A percentile compares a stretch with the other conserved stretches of the same genome.
These are phyloP conservation scores for Solanum corneliomulleri DNA, from an alignment of 257 asterid genomes.

Conservation along the genomic window DNA sequence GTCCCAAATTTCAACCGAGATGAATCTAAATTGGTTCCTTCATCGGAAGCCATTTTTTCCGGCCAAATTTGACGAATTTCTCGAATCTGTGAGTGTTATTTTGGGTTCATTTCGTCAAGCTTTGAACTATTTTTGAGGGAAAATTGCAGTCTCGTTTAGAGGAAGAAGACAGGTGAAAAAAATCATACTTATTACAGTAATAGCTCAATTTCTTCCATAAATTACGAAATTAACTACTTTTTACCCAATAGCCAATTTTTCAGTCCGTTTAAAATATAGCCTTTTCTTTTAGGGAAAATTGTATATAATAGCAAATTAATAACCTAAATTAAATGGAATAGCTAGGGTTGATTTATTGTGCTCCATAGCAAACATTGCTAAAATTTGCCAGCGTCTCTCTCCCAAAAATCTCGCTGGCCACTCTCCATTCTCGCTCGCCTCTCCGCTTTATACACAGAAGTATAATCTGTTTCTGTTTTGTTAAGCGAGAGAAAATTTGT, in stretches of 20 bases:
- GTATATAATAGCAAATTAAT: no score
- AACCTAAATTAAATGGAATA: no score
- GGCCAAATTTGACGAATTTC: neutral
- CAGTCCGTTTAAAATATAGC: neutral
- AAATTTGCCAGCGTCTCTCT: no score
- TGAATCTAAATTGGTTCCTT: neutral
- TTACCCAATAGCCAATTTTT: neutral
- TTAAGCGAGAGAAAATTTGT: no score
- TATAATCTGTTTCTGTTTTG: no score
- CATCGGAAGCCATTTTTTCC: neutral
- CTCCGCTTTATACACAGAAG: no score
- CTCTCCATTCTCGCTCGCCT: no score
- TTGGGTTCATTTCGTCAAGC: neutral
- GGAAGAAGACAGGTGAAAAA: neutral
- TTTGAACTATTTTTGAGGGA: neutral
- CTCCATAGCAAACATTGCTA: no score
- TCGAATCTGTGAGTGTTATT: neutral
- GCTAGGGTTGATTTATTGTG: no score
- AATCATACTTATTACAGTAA: neutral
- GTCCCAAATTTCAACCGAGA: slow-evolving; percentile 46
- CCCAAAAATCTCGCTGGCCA: no score
- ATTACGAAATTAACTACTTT: neutral
- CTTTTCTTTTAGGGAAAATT: neutral
- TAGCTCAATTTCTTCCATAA: neutral
- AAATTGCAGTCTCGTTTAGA: neutral